Conservation (phyloP, 2,329 filamentous ascomycete species). For the Dendrostoma leiphaemia region DNA sequence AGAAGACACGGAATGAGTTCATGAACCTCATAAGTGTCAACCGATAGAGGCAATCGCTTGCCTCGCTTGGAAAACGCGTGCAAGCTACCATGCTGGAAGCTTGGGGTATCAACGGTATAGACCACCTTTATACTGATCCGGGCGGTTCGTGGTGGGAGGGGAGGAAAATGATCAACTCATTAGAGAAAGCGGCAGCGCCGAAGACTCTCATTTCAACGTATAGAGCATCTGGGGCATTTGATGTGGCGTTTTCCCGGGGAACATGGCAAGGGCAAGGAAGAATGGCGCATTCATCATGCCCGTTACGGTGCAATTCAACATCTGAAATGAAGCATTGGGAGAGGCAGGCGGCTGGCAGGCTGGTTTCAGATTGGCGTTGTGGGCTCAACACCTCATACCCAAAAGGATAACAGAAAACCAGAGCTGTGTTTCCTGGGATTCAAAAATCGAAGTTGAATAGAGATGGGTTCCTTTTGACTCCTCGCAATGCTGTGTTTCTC, state of each 20-base stretch:
- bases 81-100: too few species aligned
- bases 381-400: conserved; percentile 23
- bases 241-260: conserved; percentile 15
- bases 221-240: conserved; percentile 7
- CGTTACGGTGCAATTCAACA: conserved; percentile 17
- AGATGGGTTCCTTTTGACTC: background rate
- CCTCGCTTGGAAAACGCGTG: too few species aligned
- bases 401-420: background rate
- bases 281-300: conserved; percentile 13
- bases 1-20: conserved; percentile 95
- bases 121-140: too few species aligned
- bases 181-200: conserved; percentile 16
- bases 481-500: background rate
- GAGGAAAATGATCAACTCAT: conserved; percentile 19
- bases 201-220: conserved; percentile 1
- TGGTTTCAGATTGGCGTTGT: conserved; percentile 15
- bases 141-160: background rate
- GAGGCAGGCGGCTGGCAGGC: background rate
- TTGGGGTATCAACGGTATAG: too few species aligned
- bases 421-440: background rate
- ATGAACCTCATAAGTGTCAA: conserved; percentile 74
- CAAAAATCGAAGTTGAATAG: background rate
- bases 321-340: conserved; percentile 2
- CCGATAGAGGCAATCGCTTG: conserved; percentile 15
- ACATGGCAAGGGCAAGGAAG: background rate